Evolutionary conservation across 176 grass and related monocot species (phyloP), one percentile per base, ranked within the genome.

Genomic region (Cymbopogon citratus): DNA sequence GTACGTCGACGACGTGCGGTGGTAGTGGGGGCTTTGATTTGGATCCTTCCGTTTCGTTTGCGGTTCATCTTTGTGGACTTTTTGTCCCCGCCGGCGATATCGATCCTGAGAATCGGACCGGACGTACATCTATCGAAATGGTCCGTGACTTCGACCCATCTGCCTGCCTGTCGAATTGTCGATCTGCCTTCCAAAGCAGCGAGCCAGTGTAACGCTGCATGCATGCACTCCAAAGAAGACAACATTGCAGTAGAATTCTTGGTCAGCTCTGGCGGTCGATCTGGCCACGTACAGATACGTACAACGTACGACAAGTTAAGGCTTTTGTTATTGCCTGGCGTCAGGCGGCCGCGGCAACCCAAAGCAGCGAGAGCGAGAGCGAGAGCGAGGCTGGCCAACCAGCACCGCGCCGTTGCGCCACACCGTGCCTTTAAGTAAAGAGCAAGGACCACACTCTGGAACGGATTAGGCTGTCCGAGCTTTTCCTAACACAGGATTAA

Each of bases 391-490:
- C 25, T 62, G 59, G 69, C 38, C 39, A 11, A 3, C 46, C 65
- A 45, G 78, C 65, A 57, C 46, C n/a, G 33, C 65, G 78, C 65
- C 78, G 78, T 26, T 4, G 65, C 46, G 33, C 78, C 64, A 56
- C 67, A 1, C 74, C 74, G 11, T 63, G 18, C 27, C 25, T 14
- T 87, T 71, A 82, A 82, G 85, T 77, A 77, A 87, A 82, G 85
- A 77, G 13, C 41, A 77, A 87, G 79, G 79, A 65, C 85, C 85
- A 41, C 78, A 80, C 12, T 19, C 41, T 71, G 85, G 51, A 45
- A 60, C 52, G 52, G 40, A 56, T 69, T 63, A 83, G 14, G 24
- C 66, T 77, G 79, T 70, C 54, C 13, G 35, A 8, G 26, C 59
- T 77, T 71, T 39, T 35, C 85, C 73, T 77, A 52, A 52, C 79